Evolutionary conservation across 352 stramenopile genomes (phyloP).

Genomic region (Thalassiosira ordinaria): DNA sequence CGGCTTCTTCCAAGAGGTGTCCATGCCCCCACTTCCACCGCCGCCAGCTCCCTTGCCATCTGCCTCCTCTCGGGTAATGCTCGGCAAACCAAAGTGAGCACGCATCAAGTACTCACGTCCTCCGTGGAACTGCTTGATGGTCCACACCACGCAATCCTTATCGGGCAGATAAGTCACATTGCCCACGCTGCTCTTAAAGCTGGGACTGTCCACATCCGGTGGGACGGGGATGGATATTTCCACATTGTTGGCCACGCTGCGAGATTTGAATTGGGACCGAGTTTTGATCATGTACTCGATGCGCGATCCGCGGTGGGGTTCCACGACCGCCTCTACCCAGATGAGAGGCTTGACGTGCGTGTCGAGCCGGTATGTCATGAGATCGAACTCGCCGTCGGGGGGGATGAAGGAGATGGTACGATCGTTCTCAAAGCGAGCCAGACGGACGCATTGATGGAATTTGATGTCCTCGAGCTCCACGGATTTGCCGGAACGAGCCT

Average conservation of each 20-base stretch:
- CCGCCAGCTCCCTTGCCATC: constrained; percentile 61
- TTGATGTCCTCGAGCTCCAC: constrained; percentile 99
- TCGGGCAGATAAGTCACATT: constrained; percentile 98
- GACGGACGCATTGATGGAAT: constrained; percentile 99
- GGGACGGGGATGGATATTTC: constrained; percentile 99
- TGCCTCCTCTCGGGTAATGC: constrained; percentile 88
- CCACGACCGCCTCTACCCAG: constrained; percentile 98
- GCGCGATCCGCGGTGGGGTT: constrained; percentile 94
- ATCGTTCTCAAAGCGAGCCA: constrained; percentile 99
- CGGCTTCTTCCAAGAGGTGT: constrained; percentile 85
- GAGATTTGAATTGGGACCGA: constrained; percentile 98
- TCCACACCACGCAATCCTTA: constrained; percentile 98
- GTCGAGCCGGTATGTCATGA: constrained; percentile 97
- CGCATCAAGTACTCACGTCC: constrained; percentile 99
- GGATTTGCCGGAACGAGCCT: constrained; percentile 89
- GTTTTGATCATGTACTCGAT: constrained; percentile 99
- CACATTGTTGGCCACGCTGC: constrained; percentile 99
- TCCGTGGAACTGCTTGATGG: constrained; percentile 99
- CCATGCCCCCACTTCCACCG: constrained; percentile 40
- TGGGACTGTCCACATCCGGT: constrained; percentile 97
- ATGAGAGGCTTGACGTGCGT: constrained; percentile 99
- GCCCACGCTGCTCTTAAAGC: constrained; percentile 98
- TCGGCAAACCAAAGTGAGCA: constrained; percentile 98
- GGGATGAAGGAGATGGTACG: constrained; percentile 99
- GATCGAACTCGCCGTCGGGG: constrained; percentile 98